Evolutionary conservation across 805 yeast genomes (phyloP), one percentile per base, ranked within the genome.

Genomic region (Wickerhamiella spandovensis): DNA sequence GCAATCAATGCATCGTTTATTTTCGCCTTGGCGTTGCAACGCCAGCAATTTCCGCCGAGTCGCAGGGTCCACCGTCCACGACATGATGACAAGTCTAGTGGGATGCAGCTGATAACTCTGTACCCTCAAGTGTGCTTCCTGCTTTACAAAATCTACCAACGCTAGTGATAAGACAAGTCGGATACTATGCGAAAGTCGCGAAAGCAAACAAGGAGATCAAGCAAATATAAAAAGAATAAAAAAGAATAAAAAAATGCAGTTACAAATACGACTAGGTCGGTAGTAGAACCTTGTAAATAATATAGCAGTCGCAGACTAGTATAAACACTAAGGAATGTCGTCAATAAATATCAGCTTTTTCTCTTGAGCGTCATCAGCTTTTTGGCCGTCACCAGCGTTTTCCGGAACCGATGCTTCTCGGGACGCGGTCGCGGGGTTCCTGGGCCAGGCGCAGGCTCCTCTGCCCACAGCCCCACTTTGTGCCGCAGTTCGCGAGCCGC

Each of bases 1-100:
- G 68, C 98, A 92, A 66, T 92, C 98, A 66, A 87, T 83, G 68
- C 98, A 92, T 65, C 78, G 81, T 70, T 83, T 87, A 72, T 88
- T 87, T 13, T 72, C 82, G 24, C 90, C 95, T 45, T 72, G 72
- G 64, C 87, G 87, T 63, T 90, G 97, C 53, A 90, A 69, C 43
- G 79, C 79, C 57, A 64, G 56, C 48, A 67, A 62, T 53, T 65
- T 61, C 63, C 95, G 80, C 66, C 95, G 83, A 53, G 85, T 82
- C 59, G 87, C 95, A 17, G 97, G 96, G 64, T 89, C 95, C 50
- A 89, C 92, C 25, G 92, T 82, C 97, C 89, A 82, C 53, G 79
- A 22, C 75, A 72, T 50, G 48, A 45, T 68, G 28, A 43, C 45
- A 43, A 15, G 17, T 22, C 23, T 75, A 71, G 72, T 28, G 25